These are phyloP conservation scores for Ceratocystis destructans DNA, from an alignment of 2,329 filamentous ascomycete genomes.

Conservation along the genomic window DNA sequence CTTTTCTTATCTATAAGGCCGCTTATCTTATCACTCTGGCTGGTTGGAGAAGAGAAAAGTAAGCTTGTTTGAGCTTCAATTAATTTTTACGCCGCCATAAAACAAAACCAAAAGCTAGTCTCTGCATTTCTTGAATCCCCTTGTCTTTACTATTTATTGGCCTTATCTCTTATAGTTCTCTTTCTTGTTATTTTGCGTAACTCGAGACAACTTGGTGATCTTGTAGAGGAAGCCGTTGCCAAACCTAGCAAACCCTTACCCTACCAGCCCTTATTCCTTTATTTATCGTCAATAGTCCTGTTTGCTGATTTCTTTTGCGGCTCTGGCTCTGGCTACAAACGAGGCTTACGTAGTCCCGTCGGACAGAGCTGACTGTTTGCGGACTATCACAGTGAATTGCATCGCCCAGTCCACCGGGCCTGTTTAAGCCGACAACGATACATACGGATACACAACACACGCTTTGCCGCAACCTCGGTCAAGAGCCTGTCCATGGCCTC, in stretches of 20 bases:
- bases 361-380: no score
- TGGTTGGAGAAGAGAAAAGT: background rate
- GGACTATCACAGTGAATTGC: no score
- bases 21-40: conserved; percentile 3
- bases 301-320: background rate
- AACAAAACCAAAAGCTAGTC: background rate
- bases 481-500: background rate
- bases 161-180: background rate
- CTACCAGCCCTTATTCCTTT: no score
- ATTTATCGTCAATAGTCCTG: background rate
- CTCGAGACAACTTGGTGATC: background rate
- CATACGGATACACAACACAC: background rate
- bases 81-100: background rate
- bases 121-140: background rate
- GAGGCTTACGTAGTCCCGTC: no score
- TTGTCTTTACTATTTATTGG: conserved; percentile 2
- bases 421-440: conserved; percentile 26
- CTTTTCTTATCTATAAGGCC: background rate
- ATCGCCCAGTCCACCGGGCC: background rate
- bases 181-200: background rate
- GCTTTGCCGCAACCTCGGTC: background rate
- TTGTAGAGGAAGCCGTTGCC: no score
- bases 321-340: no score
- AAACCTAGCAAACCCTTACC: no score
- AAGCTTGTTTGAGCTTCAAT: background rate